Conservation (phyloP, 2,329 filamentous ascomycete genomes). For the Keithomyces neogunnii region DNA sequence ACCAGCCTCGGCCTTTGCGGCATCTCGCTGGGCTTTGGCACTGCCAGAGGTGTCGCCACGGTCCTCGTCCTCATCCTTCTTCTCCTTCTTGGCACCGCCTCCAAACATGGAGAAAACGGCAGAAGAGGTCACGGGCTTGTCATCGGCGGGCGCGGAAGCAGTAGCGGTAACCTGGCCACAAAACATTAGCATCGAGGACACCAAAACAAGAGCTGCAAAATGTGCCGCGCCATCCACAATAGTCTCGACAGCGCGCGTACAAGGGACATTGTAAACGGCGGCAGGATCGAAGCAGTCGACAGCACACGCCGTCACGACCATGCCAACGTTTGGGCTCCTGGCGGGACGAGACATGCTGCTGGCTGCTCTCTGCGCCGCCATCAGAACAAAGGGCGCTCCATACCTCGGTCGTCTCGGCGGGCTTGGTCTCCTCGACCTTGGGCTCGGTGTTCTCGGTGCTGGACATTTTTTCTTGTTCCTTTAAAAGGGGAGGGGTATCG, state of each 20-base stretch:
- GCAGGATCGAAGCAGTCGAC: neutral
- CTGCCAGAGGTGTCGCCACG: constrained; percentile 82
- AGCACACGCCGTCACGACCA: neutral
- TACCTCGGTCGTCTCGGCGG: constrained; percentile 20
- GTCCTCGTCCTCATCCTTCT: constrained; percentile 71
- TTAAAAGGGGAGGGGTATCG: neutral
- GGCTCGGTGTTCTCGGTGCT: constrained; percentile 42
- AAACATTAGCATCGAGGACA: neutral
- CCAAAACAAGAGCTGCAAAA: neutral
- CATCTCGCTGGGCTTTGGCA: constrained; percentile 68
- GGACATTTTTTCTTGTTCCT: constrained; percentile 32
- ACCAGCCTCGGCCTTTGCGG: constrained; percentile 47
- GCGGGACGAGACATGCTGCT: neutral
- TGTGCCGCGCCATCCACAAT: no score
- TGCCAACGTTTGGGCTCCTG: neutral
- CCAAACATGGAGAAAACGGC: constrained; percentile 98
- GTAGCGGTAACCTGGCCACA: neutral
- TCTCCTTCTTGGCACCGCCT: constrained; percentile 93
- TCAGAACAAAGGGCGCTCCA: constrained; percentile 1
- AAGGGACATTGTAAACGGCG: neutral
- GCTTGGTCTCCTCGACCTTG: constrained; percentile 41
- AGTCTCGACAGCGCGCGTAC: neutral
- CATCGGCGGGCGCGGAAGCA: constrained; percentile 9
- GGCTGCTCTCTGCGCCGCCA: neutral
- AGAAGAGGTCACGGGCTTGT: constrained; percentile 41